Conservation (phyloP, 306 rosid genomes). For the Purshia tridentata region DNA sequence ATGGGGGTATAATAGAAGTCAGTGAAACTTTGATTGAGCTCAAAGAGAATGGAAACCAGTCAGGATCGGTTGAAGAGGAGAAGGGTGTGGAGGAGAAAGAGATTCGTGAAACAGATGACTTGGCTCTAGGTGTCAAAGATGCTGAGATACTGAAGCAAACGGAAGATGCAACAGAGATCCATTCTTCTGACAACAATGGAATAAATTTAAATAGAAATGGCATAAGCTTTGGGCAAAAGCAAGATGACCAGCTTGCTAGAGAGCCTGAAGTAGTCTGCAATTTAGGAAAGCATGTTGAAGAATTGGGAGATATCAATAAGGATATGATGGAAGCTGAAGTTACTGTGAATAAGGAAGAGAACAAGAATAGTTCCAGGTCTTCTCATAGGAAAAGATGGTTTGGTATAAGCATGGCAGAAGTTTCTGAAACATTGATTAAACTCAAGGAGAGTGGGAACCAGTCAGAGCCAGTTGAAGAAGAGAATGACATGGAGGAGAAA, state of each 20-base stretch:
- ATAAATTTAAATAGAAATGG: slow-evolving; percentile 28
- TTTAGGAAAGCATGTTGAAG: slow-evolving; percentile 40
- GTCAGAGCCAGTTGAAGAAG: slow-evolving; percentile 33
- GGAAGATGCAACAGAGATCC: slow-evolving; percentile 33
- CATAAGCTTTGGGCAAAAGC: slow-evolving; percentile 36
- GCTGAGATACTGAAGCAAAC: slow-evolving; percentile 31
- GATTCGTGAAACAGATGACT: slow-evolving; percentile 38
- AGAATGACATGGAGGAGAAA: slow-evolving; percentile 38
- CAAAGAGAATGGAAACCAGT: slow-evolving; percentile 31
- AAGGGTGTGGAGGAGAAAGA: slow-evolving; percentile 34
- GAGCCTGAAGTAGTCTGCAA: slow-evolving; percentile 36
- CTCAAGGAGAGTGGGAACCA: slow-evolving; percentile 38
- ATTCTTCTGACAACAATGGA: slow-evolving; percentile 27
- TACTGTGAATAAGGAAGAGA: slow-evolving; percentile 35
- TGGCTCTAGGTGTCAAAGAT: slow-evolving; percentile 32
- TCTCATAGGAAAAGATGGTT: slow-evolving; percentile 42
- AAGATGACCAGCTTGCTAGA: slow-evolving; percentile 31
- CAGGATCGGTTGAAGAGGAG: slow-evolving; percentile 31
- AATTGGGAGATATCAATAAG: slow-evolving; percentile 28
- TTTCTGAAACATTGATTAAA: slow-evolving; percentile 44
- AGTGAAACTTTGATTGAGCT: slow-evolving; percentile 34
- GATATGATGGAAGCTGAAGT: slow-evolving; percentile 40
- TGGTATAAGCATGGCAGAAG: slow-evolving; percentile 31
- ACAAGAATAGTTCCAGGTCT: slow-evolving; percentile 33
- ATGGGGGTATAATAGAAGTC: slow-evolving; percentile 28